Evolutionary conservation across 768 basidiomycete genomes (phyloP).

Genomic region (Kwoniella dendrophila): DNA sequence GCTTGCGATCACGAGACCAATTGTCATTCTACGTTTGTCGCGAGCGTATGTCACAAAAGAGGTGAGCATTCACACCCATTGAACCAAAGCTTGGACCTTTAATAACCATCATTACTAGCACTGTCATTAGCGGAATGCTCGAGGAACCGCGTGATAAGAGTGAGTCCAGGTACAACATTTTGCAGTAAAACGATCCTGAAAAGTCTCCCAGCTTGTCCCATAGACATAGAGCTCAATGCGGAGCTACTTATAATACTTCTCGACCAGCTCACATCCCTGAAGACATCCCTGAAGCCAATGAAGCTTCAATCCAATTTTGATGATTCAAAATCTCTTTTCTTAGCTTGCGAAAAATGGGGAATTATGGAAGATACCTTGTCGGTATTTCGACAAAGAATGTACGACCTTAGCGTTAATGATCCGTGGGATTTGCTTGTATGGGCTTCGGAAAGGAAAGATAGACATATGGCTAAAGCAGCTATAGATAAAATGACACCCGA

Average conservation of each 20-base stretch:
- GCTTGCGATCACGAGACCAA: not conserved
- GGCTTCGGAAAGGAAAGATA: not conserved
- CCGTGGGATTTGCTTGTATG: constrained; percentile 1
- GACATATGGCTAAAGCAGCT: not conserved
- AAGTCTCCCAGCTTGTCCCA: not conserved
- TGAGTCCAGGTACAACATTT: not conserved
- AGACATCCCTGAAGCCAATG: not conserved
- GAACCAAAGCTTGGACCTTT: too few species aligned
- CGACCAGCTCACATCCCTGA: not conserved
- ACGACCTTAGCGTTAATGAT: not conserved
- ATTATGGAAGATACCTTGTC: not conserved
- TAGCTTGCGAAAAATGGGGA: not conserved
- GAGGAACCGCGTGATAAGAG: not conserved
- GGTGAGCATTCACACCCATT: not conserved
- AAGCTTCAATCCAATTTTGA: not conserved
- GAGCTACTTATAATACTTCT: not conserved
- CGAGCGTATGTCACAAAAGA: not conserved
- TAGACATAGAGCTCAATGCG: not conserved
- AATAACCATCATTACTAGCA: not conserved
- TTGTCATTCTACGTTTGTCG: not conserved
- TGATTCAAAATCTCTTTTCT: not conserved
- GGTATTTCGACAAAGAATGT: not conserved
- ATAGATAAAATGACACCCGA: not conserved
- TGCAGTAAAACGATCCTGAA: not conserved
- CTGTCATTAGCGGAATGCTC: constrained; percentile 4